Evolutionary conservation across 2,329 filamentous ascomycete species (phyloP).

Genomic region (Fusarium agapanthi): DNA sequence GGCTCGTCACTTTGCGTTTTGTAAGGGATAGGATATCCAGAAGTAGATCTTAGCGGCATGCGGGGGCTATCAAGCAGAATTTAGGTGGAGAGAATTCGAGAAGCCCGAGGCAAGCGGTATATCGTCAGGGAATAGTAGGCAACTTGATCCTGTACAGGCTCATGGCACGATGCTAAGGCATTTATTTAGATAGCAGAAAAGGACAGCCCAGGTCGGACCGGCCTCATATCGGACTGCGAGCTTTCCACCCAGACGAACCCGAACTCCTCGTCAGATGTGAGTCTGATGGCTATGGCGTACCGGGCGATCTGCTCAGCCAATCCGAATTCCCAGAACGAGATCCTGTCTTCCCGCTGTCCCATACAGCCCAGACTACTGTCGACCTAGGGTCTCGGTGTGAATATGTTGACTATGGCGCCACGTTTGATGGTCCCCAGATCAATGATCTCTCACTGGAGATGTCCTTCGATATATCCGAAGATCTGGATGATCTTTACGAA

Average conservation of each 20-base stretch:
- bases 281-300: neutral
- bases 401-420: neutral
- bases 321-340: neutral
- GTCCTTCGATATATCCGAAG: neutral
- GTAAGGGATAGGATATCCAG: neutral
- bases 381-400: neutral
- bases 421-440: neutral
- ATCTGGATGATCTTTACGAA: neutral
- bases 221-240: rapidly evolving
- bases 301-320: too few relatives aligned
- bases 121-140: neutral
- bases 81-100: neutral
- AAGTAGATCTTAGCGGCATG: neutral
- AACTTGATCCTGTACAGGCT: neutral
- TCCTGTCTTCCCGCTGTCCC: neutral
- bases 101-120: neutral
- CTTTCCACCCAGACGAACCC: neutral
- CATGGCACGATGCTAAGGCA: neutral
- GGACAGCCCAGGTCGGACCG: neutral
- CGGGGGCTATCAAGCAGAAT: neutral
- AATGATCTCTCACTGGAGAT: neutral
- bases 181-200: neutral
- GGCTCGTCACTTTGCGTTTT: rapidly evolving
- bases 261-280: neutral
- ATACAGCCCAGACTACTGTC: neutral